Evolutionary conservation across 176 grass and related monocot species (phyloP).

Genomic region (Areca catechu): DNA sequence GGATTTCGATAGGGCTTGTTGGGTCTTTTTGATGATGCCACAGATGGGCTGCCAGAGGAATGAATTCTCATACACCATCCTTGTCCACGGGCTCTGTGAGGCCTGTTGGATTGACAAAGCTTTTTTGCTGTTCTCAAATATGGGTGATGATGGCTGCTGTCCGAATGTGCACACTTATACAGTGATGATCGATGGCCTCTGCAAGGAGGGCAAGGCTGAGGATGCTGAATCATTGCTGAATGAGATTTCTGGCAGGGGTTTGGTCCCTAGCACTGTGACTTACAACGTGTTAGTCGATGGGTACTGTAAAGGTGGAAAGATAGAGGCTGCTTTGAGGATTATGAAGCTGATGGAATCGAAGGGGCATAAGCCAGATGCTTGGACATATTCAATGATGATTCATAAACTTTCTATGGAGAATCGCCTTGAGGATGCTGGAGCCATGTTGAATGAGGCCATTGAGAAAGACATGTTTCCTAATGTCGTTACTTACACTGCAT

Average conservation of each 20-base stretch:
- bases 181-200: background rate
- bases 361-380: slow-evolving; percentile 7
- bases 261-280: no score
- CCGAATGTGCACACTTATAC: slow-evolving; percentile 9
- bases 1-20: slow-evolving; percentile 2
- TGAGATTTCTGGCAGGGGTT: no score
- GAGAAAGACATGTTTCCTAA: background rate
- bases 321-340: background rate
- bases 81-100: slow-evolving; percentile 3
- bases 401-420: background rate
- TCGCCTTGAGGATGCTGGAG: slow-evolving; percentile 5
- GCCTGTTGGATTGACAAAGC: background rate
- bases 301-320: no score
- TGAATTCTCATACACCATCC: background rate
- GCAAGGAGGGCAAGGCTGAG: background rate
- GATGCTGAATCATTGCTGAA: no score
- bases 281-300: no score
- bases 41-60: slow-evolving; percentile 3
- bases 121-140: no score
- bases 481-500: slow-evolving; percentile 8
- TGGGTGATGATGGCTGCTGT: no score
- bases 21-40: slow-evolving; percentile 4
- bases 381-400: slow-evolving; percentile 8
- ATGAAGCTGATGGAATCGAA: slow-evolving; percentile 9
- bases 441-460: slow-evolving; percentile 5